Evolutionary conservation across 176 grass and related monocot species (phyloP), one percentile per base, ranked within the genome.

Genomic region (Bolboschoenus planiculmis): DNA sequence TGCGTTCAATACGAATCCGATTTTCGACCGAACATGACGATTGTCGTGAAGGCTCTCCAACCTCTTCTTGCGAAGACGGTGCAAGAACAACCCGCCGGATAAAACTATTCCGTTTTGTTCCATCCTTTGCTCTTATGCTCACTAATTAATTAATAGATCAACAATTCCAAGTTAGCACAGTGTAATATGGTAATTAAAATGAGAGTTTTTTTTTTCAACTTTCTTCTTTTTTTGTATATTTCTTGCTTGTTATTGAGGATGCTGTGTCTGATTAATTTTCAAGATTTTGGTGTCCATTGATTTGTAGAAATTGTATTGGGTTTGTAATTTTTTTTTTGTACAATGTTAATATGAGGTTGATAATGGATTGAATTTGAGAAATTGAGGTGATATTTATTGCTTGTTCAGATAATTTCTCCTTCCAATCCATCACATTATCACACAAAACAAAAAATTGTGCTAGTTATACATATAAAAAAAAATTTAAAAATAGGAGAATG

Each of bases 21-120:
- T 82, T 95, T 95, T 81, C 88, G 93, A n/a, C 93, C 93, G 0
- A 95, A 95, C 88, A 95, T 95, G 93, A 95, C 90, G 15, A 95
- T 95, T 21, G 93, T 95, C 0, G 93, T 95, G 39, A 95, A 95
- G 84, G 90, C 93, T 3, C 89, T 95, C 73, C 86, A 90, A 59
- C 93, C 93, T 74, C 93, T 95, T 87, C 90, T 95, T 4, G 79
- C 24, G 3, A 82, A 82, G 40, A 16, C 79, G 18, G 4, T 14
- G 0, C 79, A 64, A 63, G 79, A 62, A 43, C 56, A 59, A 47
- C 55, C 4, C 36, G 30, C 58, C 18, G 7, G 42, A 29, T 82
- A 7, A 62, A 18, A n/a, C 18, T 29, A 10, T 63, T 26, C 1
- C 46, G 39, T 27, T 63, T 29, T 75, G 70, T 48, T 30, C 24